A percentile compares a stretch with the other conserved stretches of the same genome.
Conservation (phyloP, 805 yeast genomes). For the Candida tibetensis region DNA sequence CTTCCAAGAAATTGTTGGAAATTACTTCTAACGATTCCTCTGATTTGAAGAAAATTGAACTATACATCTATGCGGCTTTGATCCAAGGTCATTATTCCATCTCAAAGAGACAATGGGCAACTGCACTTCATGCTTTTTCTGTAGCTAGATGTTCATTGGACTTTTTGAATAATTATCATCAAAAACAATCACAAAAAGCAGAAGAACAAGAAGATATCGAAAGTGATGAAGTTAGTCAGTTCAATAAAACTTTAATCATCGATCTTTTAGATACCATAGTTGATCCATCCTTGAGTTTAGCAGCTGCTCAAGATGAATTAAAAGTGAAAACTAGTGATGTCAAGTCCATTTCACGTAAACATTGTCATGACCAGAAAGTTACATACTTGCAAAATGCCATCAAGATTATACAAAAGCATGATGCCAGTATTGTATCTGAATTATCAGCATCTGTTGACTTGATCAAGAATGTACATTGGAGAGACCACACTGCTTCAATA, state of each 20-base stretch:
- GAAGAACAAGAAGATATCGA: conserved; percentile 4
- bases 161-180: conserved; percentile 32
- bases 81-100: conserved; percentile 51
- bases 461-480: conserved; percentile 45
- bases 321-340: conserved; percentile 2
- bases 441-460: conserved; percentile 24
- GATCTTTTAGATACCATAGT: conserved; percentile 58
- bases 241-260: conserved; percentile 40
- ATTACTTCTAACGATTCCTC: conserved; percentile 37
- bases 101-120: conserved; percentile 53
- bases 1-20: conserved; percentile 41
- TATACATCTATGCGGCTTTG: conserved; percentile 43
- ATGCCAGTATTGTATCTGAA: conserved; percentile 36
- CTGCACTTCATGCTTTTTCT: conserved; percentile 51
- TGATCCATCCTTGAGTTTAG: conserved; percentile 64
- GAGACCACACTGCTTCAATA: conserved; percentile 55
- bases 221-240: conserved; percentile 22
- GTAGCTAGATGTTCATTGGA: conserved; percentile 62
- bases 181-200: too few relatives aligned
- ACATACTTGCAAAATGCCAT: conserved; percentile 40
- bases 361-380: conserved; percentile 23
- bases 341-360: conserved; percentile 11
- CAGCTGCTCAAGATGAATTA: conserved; percentile 42
- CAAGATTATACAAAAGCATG: conserved; percentile 36
- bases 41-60: conserved; percentile 24